Evolutionary conservation across 352 stramenopile species (phyloP), one percentile per base, ranked within the genome.

Genomic region (Pythium oligandrum): DNA sequence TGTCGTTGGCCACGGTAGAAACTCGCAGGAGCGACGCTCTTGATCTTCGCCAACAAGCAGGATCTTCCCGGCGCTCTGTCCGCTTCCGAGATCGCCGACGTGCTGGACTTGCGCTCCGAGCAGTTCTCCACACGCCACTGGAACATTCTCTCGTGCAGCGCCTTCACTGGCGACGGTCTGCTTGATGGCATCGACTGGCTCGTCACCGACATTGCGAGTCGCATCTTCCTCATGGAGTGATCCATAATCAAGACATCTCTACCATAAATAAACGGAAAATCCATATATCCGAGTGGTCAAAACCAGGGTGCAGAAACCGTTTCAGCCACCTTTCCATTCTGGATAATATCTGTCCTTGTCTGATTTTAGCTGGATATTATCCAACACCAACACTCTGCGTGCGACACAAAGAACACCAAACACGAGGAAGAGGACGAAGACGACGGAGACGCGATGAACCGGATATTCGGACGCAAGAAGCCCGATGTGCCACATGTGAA

Each of bases 1-100:
- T 43, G 44, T 47, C 3, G 43, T 34, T 39, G 46, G 68, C 38
- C 0, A 42, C 12, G 7, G 38, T 42, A 99, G 80, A 99, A 99
- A 85, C 79, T 99, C 40, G 94, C 94, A 2, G 97, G 96, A n/a
- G 96, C 97, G 6, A 98, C 91, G 44, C 75, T 99, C n/a, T 73
- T 99, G 37, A 98, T 99, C 61, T 98, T 99, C 55, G 97, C 96
- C 35, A 99, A 99, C 82, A 99, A 99, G 64, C 96, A 99, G 66
- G 97, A 99, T 62, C 66, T 99, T 4, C 78, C 78, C 6, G 95
- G 96, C 2, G 94, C 96, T 31, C 66, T 99, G 8, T 77, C 77
- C 8, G 75, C 71, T 4, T 73, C 90, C 11, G 88, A 98, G 61
- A 99, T 99, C 63, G 87, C 81, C 9, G 62, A 93, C 39, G 70